Conservation (phyloP, 768 basidiomycete genomes). For the Xerocomellus chrysenteron region DNA sequence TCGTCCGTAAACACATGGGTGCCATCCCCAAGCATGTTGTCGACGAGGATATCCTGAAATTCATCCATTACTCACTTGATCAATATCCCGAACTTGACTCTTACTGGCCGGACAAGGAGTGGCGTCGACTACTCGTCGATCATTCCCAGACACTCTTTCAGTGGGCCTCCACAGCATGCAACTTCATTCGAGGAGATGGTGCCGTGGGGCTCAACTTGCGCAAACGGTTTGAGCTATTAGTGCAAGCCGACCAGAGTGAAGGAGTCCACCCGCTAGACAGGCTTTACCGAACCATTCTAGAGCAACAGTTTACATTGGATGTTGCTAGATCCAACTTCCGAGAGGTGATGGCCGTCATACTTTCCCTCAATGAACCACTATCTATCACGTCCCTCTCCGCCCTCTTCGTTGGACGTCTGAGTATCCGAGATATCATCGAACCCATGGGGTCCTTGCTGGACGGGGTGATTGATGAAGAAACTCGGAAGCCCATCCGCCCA, state of each 20-base stretch:
- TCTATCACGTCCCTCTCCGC: background rate
- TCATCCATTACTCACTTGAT: background rate
- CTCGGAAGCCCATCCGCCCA: too few species aligned
- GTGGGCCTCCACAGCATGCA: constrained; percentile 24
- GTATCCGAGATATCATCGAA: too few species aligned
- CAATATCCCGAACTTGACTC: background rate
- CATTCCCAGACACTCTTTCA: constrained; percentile 24
- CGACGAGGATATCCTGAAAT: background rate
- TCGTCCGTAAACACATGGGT: constrained; percentile 13
- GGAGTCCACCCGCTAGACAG: background rate
- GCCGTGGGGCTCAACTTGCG: too few species aligned
- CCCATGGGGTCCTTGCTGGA: background rate
- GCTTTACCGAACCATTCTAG: background rate
- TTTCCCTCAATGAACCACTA: background rate
- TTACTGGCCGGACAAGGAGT: background rate
- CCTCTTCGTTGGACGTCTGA: too few species aligned
- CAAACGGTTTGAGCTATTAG: background rate
- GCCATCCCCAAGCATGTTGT: background rate
- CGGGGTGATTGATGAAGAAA: background rate
- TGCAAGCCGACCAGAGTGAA: background rate
- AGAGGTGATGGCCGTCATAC: background rate
- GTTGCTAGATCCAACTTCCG: background rate
- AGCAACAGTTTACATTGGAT: background rate
- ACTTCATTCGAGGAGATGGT: background rate
- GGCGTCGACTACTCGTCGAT: constrained; percentile 11